Base-by-base conservation (phyloP, 306 rosid genomes). In the Crataegus laevigata region DNA sequence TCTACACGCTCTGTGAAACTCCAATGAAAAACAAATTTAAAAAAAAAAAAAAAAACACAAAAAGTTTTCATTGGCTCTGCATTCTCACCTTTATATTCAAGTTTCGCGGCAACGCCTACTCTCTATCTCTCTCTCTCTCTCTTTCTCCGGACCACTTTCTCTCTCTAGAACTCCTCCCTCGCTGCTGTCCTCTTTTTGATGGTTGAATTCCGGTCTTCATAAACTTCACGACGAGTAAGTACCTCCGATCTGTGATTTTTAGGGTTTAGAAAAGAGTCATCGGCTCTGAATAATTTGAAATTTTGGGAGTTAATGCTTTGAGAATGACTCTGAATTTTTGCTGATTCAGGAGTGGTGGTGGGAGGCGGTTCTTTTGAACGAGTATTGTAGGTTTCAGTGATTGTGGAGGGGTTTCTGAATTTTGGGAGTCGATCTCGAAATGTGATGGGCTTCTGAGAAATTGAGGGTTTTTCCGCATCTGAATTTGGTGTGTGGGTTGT, bases 81-180 rank as follows among this genome's bases (percentile, higher is more conserved):
- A 73, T 54, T 54, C 81, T 64, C 52, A 18, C 78, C 76, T 55
- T 51, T 84, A 24, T 71, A 82, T 91, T 89, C 87, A 91, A 89
- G 91, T 89, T 91, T 91, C 97, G 96, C 96, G 97, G 97, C 92
- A 91, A 91, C 79, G 68, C 76, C 38, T 62, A 22, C 51, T 13
- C 50, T 30, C 36, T n/a, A 69, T 47, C 76, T 81, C 80, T 75
- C 60, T 70, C 79, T 80, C 62, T 38, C 60, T 13, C 26, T 24
- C 68, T 26, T 68, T 51, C 52, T 70, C 38, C 67, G 83, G 75
- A 79, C 54, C 82, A 29, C 77, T 57, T 42, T 76, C 76, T 76
- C 73, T 89, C 72, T 43, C 58, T 6, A 28, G 29, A 67, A 12
- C 69, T 51, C 25, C 69, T 51, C 25, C 30, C 13, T 63, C 34